Conservation (phyloP, 768 basidiomycete species). For the Hirschioporus abietinus region DNA sequence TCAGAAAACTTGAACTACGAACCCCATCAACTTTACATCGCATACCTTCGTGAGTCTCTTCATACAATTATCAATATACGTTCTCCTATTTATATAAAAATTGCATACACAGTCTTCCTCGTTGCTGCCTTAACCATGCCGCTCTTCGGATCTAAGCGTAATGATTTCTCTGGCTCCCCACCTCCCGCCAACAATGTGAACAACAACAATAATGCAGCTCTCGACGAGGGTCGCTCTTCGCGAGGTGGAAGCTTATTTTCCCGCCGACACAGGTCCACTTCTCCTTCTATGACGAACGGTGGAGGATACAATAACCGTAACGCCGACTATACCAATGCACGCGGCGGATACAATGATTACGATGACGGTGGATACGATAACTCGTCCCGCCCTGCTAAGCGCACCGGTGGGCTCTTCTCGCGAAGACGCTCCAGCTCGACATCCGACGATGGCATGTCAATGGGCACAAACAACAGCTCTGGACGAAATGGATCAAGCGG, state of each 20-base stretch:
- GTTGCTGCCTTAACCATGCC: not conserved
- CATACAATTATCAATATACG: not conserved
- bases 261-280: not conserved
- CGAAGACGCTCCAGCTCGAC: not conserved
- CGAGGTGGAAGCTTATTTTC: not conserved
- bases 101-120: not conserved
- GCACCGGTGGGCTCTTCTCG: not conserved
- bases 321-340: not conserved
- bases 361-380: not conserved
- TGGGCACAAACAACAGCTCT: not conserved
- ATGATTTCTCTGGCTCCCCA: not conserved
- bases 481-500: not conserved
- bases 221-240: not conserved
- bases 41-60: not conserved
- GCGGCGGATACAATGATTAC: not conserved
- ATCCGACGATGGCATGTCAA: not conserved
- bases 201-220: not conserved
- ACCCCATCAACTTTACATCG: not conserved
- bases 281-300: not conserved
- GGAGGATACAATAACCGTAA: not conserved
- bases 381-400: not conserved
- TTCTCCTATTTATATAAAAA: too few relatives aligned
- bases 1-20: not conserved
- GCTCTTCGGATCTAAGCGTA: not conserved
- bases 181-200: not conserved